Conservation (phyloP, 1,284 basidiomycete species). For the Boletus smithii region DNA sequence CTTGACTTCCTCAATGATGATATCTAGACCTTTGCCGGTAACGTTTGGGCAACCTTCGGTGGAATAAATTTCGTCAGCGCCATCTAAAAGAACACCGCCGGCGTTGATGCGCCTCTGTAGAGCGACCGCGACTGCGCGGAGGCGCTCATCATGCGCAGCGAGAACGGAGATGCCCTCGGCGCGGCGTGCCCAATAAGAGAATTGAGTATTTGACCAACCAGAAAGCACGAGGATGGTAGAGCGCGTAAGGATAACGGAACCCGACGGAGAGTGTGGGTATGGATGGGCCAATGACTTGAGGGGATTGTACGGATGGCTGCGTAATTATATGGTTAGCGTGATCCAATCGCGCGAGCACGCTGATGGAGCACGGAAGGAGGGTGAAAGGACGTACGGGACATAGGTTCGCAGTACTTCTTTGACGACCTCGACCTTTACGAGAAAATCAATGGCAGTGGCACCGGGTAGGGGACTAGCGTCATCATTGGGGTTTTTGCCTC, state of each 20-base stretch:
- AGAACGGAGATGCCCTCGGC: slow-evolving; percentile 48
- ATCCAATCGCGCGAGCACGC: slow-evolving; percentile 8
- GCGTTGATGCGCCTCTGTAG: slow-evolving; percentile 41
- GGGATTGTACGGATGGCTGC: slow-evolving; percentile 50
- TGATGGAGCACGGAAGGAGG: slow-evolving; percentile 5
- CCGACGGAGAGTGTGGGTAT: slow-evolving; percentile 39
- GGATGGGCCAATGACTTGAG: slow-evolving; percentile 45
- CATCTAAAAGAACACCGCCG: slow-evolving; percentile 34
- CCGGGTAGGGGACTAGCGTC: slow-evolving; percentile 31
- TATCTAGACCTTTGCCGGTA: slow-evolving; percentile 48
- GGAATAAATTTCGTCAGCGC: slow-evolving; percentile 24
- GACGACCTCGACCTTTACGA: slow-evolving; percentile 51
- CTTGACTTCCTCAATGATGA: slow-evolving; percentile 48
- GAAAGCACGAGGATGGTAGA: slow-evolving; percentile 46
- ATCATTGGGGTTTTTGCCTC: slow-evolving; percentile 30
- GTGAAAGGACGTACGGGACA: slow-evolving; percentile 41
- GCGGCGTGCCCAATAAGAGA: slow-evolving; percentile 50
- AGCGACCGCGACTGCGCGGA: slow-evolving; percentile 40
- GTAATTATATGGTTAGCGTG: slow-evolving; percentile 24
- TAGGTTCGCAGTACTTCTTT: slow-evolving; percentile 47
- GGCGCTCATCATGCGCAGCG: slow-evolving; percentile 38
- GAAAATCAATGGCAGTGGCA: slow-evolving; percentile 48
- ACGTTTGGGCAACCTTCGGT: slow-evolving; percentile 34
- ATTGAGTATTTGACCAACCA: slow-evolving; percentile 52
- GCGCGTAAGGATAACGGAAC: slow-evolving; percentile 45